Evolutionary conservation across 2,329 filamentous ascomycete genomes (phyloP).

Genomic region (Orbilia javanica): DNA sequence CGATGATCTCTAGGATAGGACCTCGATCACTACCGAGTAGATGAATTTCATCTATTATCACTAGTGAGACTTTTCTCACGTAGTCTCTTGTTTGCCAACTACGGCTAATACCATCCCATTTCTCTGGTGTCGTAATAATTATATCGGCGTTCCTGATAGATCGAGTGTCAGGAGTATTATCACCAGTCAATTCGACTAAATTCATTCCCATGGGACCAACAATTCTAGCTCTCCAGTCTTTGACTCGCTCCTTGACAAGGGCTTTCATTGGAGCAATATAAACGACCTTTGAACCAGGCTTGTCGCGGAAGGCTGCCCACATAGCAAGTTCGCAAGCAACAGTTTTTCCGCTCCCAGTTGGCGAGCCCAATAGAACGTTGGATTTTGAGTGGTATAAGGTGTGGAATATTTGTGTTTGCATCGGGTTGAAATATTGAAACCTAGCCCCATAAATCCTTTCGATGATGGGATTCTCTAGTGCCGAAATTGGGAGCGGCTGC

Average conservation of each 20-base stretch:
- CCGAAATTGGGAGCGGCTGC: slow-evolving; percentile 87
- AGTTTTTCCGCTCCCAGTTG: slow-evolving; percentile 97
- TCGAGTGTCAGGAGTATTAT: slow-evolving; percentile 96
- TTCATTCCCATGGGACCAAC: slow-evolving; percentile 86
- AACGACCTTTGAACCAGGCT: slow-evolving; percentile 94
- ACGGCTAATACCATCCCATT: slow-evolving; percentile 99
- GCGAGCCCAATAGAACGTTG: slow-evolving; percentile 94
- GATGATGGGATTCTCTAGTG: slow-evolving; percentile 85
- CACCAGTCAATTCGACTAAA: slow-evolving; percentile 93
- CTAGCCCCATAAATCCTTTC: slow-evolving; percentile 89
- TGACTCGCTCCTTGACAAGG: slow-evolving; percentile 92
- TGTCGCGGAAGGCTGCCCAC: slow-evolving; percentile 99
- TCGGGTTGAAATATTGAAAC: slow-evolving; percentile 98
- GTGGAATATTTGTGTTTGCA: slow-evolving; percentile 99
- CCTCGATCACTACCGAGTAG: slow-evolving; percentile 89
- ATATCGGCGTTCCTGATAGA: slow-evolving; percentile 97
- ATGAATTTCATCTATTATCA: slow-evolving; percentile 99
- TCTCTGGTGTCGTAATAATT: slow-evolving; percentile 99
- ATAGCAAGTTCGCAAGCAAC: slow-evolving; percentile 95
- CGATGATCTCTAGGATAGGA: slow-evolving; percentile 98
- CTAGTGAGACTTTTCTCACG: slow-evolving; percentile 91
- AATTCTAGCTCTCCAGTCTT: slow-evolving; percentile 89
- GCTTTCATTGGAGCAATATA: slow-evolving; percentile 99
- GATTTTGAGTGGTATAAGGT: slow-evolving; percentile 91
- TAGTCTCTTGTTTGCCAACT: slow-evolving; percentile 99